phyloP scores from a whole-genome alignment of 169 alveolate genomes.

The Cryptosporidium ryanae region DNA sequence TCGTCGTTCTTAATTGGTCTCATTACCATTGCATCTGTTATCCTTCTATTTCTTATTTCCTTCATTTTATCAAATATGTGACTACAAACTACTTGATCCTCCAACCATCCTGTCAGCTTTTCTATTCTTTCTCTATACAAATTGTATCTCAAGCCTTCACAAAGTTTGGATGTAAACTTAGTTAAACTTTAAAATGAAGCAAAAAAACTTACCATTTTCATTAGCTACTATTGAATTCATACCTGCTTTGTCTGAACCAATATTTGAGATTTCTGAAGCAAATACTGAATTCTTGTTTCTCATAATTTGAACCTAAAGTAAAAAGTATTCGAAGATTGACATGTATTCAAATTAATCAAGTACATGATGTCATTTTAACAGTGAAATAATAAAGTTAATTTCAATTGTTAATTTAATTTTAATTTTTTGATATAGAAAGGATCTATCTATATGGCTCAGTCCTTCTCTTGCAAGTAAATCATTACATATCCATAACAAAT shows the following conservation, averaged over 20 bases:
- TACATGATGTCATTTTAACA: too few relatives aligned
- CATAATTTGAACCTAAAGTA: slow-evolving; percentile 63
- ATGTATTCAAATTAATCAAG: too few relatives aligned
- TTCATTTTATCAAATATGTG: slow-evolving; percentile 68
- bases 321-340: slow-evolving; percentile 1
- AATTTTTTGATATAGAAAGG: too few relatives aligned
- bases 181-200: not conserved
- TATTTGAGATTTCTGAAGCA: slow-evolving; percentile 5
- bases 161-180: not conserved
- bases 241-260: not conserved
- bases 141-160: slow-evolving; percentile 48
- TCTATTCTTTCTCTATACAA: slow-evolving; percentile 67
- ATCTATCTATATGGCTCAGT: too few relatives aligned
- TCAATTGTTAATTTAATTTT: too few relatives aligned
- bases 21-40: slow-evolving; percentile 52
- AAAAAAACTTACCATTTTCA: slow-evolving; percentile 62
- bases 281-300: slow-evolving; percentile 50
- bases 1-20: slow-evolving; percentile 18
- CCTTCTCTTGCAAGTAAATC: too few relatives aligned
- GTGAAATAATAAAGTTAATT: too few relatives aligned
- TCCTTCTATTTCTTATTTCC: slow-evolving; percentile 64
- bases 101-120: slow-evolving; percentile 68
- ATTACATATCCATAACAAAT: too few relatives aligned
- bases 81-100: slow-evolving; percentile 72
- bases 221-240: not conserved